Evolutionary conservation across 2,329 filamentous ascomycete genomes (phyloP).

Genomic region (Lizonia empirigonia): DNA sequence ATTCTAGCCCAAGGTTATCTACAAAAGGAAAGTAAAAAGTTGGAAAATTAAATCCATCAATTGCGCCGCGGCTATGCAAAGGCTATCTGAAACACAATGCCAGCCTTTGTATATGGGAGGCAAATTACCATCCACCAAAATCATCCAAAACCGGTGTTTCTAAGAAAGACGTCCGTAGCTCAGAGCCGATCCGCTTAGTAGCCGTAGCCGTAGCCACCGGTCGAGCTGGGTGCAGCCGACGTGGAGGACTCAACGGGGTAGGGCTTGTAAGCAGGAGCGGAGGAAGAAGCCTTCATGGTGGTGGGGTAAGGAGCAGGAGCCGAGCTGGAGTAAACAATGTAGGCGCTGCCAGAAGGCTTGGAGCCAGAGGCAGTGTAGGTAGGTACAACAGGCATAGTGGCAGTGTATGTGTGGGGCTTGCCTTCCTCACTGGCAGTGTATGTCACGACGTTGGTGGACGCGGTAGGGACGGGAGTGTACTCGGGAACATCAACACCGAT

Average conservation of each 20-base stretch:
- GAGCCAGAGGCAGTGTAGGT: constrained; percentile 12
- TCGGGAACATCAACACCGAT: constrained; percentile 18
- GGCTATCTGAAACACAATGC: constrained; percentile 15
- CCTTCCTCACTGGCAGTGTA: constrained; percentile 37
- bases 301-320: constrained; percentile 33
- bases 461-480: constrained; percentile 15
- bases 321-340: constrained; percentile 14
- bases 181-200: constrained; percentile 17
- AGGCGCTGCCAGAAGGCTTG: constrained; percentile 20
- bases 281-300: constrained; percentile 9
- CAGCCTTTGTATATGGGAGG: constrained; percentile 4
- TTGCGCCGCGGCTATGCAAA: constrained; percentile 36
- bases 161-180: constrained; percentile 6
- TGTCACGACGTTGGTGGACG: constrained; percentile 39
- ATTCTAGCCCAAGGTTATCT: constrained; percentile 16
- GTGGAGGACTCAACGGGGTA: constrained; percentile 13
- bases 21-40: constrained; percentile 23
- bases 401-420: constrained; percentile 26
- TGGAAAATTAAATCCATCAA: constrained; percentile 6
- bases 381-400: constrained; percentile 16
- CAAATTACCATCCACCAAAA: constrained; percentile 4
- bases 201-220: constrained; percentile 26
- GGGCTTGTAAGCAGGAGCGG: constrained; percentile 6
- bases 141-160: constrained; percentile 8
- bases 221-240: constrained; percentile 19